Conservation (phyloP, 2,329 filamentous ascomycete species). For the Didymellaceae sp. region DNA sequence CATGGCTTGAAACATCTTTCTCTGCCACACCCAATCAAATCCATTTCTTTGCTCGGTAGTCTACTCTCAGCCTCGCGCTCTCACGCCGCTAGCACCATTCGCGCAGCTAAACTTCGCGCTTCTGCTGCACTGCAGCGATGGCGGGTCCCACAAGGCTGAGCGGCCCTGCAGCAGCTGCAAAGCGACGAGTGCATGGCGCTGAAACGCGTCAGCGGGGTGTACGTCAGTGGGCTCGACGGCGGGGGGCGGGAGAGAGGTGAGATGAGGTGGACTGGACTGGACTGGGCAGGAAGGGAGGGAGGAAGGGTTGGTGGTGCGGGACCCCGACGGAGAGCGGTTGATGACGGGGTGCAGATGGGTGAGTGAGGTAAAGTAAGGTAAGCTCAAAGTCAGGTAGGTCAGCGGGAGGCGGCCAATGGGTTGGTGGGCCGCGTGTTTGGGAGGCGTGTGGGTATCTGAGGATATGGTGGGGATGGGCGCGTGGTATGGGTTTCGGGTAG, state of each 20-base stretch:
- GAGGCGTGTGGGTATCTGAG: slow-evolving; percentile 15
- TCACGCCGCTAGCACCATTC: neutral
- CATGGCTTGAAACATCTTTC: slow-evolving; percentile 1
- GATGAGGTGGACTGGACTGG: no score
- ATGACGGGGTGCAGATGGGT: no score
- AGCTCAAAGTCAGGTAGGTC: slow-evolving; percentile 3
- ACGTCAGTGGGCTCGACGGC: slow-evolving; percentile 2
- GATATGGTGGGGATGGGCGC: neutral
- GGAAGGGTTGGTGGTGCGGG: no score
- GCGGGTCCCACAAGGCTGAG: slow-evolving; percentile 13
- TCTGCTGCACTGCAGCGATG: no score
- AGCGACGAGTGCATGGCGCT: neutral
- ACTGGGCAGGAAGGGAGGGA: no score
- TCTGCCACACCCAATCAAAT: neutral
- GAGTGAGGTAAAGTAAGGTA: no score
- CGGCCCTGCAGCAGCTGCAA: slow-evolving; percentile 1
- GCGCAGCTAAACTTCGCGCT: neutral
- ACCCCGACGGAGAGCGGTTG: no score
- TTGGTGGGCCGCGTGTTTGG: slow-evolving; percentile 13
- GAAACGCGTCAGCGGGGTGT: slow-evolving; percentile 17
- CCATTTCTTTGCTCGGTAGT: neutral
- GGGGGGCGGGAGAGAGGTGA: slow-evolving; percentile 1
- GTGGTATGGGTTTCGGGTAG: no score
- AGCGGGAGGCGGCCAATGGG: slow-evolving; percentile 12
- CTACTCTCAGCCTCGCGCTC: slow-evolving; percentile 3